A percentile compares a stretch with the other conserved stretches of the same genome.
Evolutionary conservation across 176 grass and related monocot species (phyloP).

Genomic region (Carex myosuroides): DNA sequence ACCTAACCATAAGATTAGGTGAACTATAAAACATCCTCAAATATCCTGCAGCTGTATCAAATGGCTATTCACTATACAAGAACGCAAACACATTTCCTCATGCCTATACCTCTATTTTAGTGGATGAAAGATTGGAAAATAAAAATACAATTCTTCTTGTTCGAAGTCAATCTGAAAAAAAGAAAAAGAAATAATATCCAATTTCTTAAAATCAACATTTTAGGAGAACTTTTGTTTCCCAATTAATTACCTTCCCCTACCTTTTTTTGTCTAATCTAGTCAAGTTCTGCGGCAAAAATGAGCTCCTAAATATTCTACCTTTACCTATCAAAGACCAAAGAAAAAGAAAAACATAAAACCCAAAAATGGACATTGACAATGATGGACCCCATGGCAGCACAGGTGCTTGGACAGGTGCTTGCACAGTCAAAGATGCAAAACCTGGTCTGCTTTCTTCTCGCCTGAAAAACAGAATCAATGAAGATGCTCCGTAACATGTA

Average conservation of each 20-base stretch:
- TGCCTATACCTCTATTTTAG: not conserved
- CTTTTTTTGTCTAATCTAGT: not conserved
- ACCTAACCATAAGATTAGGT: not conserved
- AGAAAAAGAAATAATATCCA: not conserved
- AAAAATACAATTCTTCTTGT: not conserved
- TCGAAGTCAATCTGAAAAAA: not conserved
- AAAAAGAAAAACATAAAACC: conserved; percentile 16
- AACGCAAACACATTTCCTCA: too few relatives aligned
- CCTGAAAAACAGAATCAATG: conserved; percentile 17
- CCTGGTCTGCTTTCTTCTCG: conserved; percentile 5
- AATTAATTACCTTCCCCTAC: not conserved
- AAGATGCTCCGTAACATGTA: not conserved
- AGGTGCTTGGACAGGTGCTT: conserved; percentile 28
- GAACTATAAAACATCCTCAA: not conserved
- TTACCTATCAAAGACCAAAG: conserved; percentile 14
- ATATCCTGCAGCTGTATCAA: not conserved
- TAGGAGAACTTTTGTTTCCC: not conserved
- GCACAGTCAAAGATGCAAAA: conserved; percentile 29
- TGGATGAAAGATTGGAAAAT: not conserved
- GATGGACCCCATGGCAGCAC: not conserved
- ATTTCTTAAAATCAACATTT: not conserved
- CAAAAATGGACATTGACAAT: conserved; percentile 7
- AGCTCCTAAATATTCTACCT: not conserved
- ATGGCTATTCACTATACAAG: not conserved
- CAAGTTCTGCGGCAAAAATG: not conserved